Conservation (phyloP, 2,329 filamentous ascomycete genomes). For the Aspergillus pseudoterreus region DNA sequence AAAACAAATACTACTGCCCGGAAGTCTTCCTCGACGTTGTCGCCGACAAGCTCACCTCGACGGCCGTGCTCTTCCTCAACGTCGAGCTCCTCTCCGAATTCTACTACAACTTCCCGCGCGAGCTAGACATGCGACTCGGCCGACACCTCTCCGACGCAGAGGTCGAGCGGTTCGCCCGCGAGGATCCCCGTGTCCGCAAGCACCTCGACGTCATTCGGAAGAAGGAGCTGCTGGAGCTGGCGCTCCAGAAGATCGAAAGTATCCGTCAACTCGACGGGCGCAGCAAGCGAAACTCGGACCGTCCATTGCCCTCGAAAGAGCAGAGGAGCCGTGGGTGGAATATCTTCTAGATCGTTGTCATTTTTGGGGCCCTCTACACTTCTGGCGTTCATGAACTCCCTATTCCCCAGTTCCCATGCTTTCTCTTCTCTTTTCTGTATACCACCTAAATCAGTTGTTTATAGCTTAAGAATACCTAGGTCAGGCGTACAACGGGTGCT, state of each 20-base stretch:
- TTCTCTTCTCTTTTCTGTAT: constrained; percentile 2
- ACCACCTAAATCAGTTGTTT: constrained; percentile 1
- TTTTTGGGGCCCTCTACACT: not conserved
- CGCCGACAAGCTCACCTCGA: constrained; percentile 88
- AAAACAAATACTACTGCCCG: constrained; percentile 95
- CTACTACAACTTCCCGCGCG: constrained; percentile 94
- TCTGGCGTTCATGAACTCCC: not conserved
- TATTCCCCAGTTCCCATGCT: not conserved
- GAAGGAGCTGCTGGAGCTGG: constrained; percentile 89
- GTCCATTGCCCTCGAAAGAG: constrained; percentile 33
- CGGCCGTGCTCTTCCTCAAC: constrained; percentile 93
- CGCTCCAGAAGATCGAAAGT: constrained; percentile 93
- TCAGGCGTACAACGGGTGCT: constrained; percentile 7
- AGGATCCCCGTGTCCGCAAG: constrained; percentile 83
- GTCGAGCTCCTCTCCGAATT: constrained; percentile 96
- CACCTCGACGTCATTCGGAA: constrained; percentile 89
- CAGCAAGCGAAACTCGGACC: constrained; percentile 52
- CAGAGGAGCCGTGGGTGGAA: constrained; percentile 41
- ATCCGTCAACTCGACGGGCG: constrained; percentile 77
- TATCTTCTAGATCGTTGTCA: constrained; percentile 34
- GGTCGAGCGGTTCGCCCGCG: constrained; percentile 84
- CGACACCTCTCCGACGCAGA: constrained; percentile 73
- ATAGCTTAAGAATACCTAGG: constrained; percentile 6
- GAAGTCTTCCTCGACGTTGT: constrained; percentile 98
- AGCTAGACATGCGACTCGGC: constrained; percentile 82